These are phyloP conservation scores for Fusarium sp. DNA, from an alignment of 2,329 filamentous ascomycete species.

Conservation along the genomic window DNA sequence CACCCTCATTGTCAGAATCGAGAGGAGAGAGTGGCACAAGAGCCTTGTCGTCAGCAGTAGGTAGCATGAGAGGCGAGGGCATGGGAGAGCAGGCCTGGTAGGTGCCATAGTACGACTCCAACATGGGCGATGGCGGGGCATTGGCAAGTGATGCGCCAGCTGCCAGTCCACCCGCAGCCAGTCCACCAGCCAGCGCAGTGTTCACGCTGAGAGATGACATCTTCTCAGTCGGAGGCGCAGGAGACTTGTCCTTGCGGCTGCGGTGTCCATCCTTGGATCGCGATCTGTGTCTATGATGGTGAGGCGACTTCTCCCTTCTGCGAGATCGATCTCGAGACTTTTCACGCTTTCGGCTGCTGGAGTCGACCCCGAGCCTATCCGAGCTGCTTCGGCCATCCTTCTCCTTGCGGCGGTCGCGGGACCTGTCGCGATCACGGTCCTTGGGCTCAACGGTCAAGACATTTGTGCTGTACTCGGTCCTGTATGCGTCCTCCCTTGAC, in stretches of 20 bases:
- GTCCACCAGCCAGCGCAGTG: constrained; percentile 46
- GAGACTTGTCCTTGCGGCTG: constrained; percentile 55
- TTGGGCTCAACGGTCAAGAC: constrained; percentile 58
- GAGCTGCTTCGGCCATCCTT: constrained; percentile 36
- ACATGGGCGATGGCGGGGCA: constrained; percentile 83
- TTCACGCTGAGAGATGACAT: constrained; percentile 67
- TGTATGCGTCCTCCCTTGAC: constrained; percentile 38
- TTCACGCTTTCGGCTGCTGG: constrained; percentile 39
- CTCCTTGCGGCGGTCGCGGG: constrained; percentile 49
- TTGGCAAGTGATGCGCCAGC: constrained; percentile 59
- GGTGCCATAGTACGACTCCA: constrained; percentile 93
- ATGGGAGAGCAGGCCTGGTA: constrained; percentile 96
- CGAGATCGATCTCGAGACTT: constrained; percentile 43
- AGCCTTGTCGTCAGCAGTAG: constrained; percentile 61
- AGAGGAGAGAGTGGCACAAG: constrained; percentile 66
- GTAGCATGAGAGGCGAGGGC: constrained; percentile 80
- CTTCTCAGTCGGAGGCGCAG: constrained; percentile 60
- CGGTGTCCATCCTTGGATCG: constrained; percentile 35
- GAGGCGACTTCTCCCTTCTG: constrained; percentile 41
- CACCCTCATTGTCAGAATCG: constrained; percentile 58
- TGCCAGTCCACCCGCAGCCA: constrained; percentile 44
- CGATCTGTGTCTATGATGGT: constrained; percentile 33
- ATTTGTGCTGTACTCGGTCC: constrained; percentile 54
- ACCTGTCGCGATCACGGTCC: constrained; percentile 50
- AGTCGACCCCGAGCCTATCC: constrained; percentile 39